A percentile compares a stretch with the other conserved stretches of the same genome.
These are phyloP conservation scores for Colletotrichum acutatum DNA, from an alignment of 2,329 filamentous ascomycete genomes.

Conservation along the genomic window DNA sequence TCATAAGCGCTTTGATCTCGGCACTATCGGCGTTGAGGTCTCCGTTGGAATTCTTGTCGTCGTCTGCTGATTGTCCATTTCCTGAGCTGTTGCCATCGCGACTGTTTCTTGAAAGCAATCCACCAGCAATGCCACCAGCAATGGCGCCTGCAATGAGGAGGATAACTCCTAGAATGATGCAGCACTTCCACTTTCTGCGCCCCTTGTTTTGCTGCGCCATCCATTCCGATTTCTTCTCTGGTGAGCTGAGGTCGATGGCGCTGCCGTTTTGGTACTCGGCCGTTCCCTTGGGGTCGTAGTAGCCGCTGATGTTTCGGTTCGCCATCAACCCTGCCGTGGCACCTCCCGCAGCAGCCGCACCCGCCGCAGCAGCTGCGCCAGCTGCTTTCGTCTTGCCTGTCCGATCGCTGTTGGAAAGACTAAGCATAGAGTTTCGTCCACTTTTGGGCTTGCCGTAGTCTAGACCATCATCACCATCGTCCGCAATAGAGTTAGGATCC, in stretches of 20 bases:
- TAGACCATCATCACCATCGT: conserved; percentile 90
- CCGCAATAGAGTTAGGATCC: conserved; percentile 83
- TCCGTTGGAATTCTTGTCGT: conserved; percentile 72
- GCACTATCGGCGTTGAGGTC: conserved; percentile 79
- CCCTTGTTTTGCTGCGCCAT: conserved; percentile 66
- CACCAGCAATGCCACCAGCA: conserved; percentile 79
- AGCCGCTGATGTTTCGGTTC: conserved; percentile 50
- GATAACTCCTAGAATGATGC: conserved; percentile 72
- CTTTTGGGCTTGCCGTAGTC: conserved; percentile 56
- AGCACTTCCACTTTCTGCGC: conserved; percentile 76
- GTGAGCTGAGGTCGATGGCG: background rate
- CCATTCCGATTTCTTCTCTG: conserved; percentile 76
- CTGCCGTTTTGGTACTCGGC: conserved; percentile 38
- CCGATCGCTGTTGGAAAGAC: conserved; percentile 59
- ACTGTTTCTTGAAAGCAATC: conserved; percentile 70
- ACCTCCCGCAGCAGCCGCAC: conserved; percentile 59
- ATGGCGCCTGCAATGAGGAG: conserved; percentile 75
- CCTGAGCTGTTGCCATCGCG: conserved; percentile 41
- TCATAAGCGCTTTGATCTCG: conserved; percentile 84
- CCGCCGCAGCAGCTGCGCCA: conserved; percentile 54
- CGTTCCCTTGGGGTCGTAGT: conserved; percentile 67
- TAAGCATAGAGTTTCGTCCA: conserved; percentile 69
- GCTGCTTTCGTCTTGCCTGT: conserved; percentile 37
- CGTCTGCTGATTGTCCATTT: conserved; percentile 61
- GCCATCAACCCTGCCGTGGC: conserved; percentile 53